Evolutionary conservation across 345 rosid species (phyloP).

Genomic region (Carallia brachiata): DNA sequence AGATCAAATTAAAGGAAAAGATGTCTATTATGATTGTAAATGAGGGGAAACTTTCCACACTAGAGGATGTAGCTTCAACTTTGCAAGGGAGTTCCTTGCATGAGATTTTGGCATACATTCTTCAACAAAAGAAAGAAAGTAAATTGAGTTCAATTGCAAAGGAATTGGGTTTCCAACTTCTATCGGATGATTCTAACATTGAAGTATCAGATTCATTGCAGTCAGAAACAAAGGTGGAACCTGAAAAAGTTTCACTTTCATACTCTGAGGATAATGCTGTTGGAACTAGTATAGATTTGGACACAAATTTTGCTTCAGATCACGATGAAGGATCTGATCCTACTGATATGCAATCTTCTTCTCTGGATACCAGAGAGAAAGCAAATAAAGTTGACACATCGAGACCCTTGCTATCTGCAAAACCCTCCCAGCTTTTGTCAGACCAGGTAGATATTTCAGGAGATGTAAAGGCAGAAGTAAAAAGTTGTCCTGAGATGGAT

Average conservation of each 20-base stretch:
- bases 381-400: constrained; percentile 25
- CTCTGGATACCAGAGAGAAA: constrained; percentile 33
- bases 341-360: constrained; percentile 32
- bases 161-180: constrained; percentile 77
- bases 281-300: constrained; percentile 24
- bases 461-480: constrained; percentile 29
- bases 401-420: constrained; percentile 27
- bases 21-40: constrained; percentile 67
- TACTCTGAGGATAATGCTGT: constrained; percentile 35
- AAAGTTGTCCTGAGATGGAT: constrained; percentile 23
- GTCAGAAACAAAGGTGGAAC: constrained; percentile 39
- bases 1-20: constrained; percentile 51
- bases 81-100: constrained; percentile 67
- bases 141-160: constrained; percentile 76
- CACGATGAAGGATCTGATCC: constrained; percentile 29
- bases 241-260: constrained; percentile 34
- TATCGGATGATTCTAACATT: constrained; percentile 67
- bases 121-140: constrained; percentile 59
- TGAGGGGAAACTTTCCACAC: constrained; percentile 53
- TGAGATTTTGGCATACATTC: constrained; percentile 58
- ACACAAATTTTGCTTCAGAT: constrained; percentile 32
- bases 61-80: constrained; percentile 51
- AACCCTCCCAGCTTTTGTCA: constrained; percentile 29
- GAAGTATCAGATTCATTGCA: constrained; percentile 39
- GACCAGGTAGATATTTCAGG: constrained; percentile 27